Evolutionary conservation across 768 basidiomycete genomes (phyloP), one percentile per base, ranked within the genome.

Genomic region (Boletellus sp.): DNA sequence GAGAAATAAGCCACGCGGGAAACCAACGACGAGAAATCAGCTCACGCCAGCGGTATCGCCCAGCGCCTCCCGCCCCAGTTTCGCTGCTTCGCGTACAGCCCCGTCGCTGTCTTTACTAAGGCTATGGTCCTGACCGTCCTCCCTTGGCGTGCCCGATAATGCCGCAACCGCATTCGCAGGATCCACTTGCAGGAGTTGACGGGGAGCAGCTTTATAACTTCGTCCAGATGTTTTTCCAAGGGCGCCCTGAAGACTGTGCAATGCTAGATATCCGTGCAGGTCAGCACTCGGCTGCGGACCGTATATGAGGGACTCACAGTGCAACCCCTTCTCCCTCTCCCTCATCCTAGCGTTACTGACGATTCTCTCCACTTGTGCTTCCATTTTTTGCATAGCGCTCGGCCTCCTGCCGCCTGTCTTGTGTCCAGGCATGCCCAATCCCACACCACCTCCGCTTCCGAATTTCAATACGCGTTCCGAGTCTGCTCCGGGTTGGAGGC

Each of bases 191-290:
- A 99, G 78, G 22, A 98, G 81, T 53, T 96, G 95, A 36, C 95
- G 81, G 13, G 96, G 96, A n/a, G 94, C 94, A 26, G 94, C 92
- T 60, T 93, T 94, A 64, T 94, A 90, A 52, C 93, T 94, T 48
- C 95, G 77, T 22, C 92, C 88, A 32, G 94, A 91, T 2, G 94
- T 95, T 69, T 87, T 94, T 8, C 96, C 96, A 4, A 99, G 78
- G 8, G 94, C 96, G 48, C 95, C 94, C 73, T 96, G 84, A 13
- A 95, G 77, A 65, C 81, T 90, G 61, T 85, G 84, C 17, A 84
- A 60, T 38, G 83, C 87, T 89, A 43, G 33, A 42, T 24, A 59
- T 45, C 52, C 53, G 43, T 8, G 9, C 16, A 38, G 45, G 6
- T 61, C 37, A 55, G 43, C 28, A 20, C 37, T 8, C 15, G 4